Evolutionary conservation across 1,284 basidiomycete species (phyloP), one percentile per base, ranked within the genome.

Genomic region (Ustilago tritici): DNA sequence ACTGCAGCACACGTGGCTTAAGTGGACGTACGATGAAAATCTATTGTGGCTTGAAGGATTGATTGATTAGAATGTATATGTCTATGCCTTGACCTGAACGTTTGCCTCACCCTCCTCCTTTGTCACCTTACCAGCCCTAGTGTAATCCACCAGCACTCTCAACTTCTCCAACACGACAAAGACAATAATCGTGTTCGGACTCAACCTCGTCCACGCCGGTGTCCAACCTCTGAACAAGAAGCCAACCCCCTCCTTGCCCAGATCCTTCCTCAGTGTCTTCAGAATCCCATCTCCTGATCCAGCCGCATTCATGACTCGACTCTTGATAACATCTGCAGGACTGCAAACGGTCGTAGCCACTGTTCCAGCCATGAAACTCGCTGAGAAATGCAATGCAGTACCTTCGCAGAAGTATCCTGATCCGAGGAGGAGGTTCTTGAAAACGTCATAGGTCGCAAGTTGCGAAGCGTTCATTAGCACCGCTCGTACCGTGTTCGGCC

Each of bases 221-320:
- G 88, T 87, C 89, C 89, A 89, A n/a, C 89, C 89, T 61, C 88
- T 86, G 85, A 89, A 89, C 47, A 89, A 76, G 86, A 89, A 89
- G 15, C 84, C 80, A 12, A 88, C 86, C 1, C 89, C 88, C 69
- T 87, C 86, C 32, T 78, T 79, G 11, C 81, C 65, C 31, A 87
- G 70, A 23, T 82, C 71, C 12, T 61, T 67, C 28, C 73, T 56
- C 28, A 84, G 54, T 53, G 67, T 72, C 63, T 78, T 65, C 31
- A 82, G 68, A 35, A 77, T 56, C 15, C 76, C 75, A 1, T 70
- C 71, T 2, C 71, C 71, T 2, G 56, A 60, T 0, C 78, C 78
- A 15, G 68, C 61, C 1, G 72, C 67, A 58, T 84, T 85, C 89
- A 89, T 89, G 1, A 90, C 86, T 50, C 89, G 81, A 19, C 86